phyloP scores from a whole-genome alignment of 176 grass and related monocot species.

The Musa troglodytarum region DNA sequence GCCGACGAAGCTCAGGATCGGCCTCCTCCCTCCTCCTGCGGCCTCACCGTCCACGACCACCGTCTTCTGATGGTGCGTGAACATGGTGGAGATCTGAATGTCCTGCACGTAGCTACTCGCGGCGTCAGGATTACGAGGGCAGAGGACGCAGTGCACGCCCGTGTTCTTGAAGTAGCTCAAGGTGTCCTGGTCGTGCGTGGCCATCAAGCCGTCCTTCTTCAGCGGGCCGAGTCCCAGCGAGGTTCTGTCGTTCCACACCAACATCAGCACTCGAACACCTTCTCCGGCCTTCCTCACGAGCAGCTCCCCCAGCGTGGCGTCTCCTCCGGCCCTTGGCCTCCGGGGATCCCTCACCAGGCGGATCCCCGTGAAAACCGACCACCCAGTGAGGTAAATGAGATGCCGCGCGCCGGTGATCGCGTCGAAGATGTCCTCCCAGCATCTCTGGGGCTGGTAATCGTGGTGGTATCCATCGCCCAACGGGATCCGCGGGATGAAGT shows the following conservation, averaged over 20 bases:
- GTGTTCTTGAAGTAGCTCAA: conserved; percentile 35
- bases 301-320: conserved; percentile 52
- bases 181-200: conserved; percentile 80
- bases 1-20: conserved; percentile 43
- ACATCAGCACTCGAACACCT: conserved; percentile 57
- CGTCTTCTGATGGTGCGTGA: conserved; percentile 92
- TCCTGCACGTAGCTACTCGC: conserved; percentile 67
- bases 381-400: conserved; percentile 75
- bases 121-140: conserved; percentile 56
- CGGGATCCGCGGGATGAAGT: conserved; percentile 14
- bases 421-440: conserved; percentile 87
- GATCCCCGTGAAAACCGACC: conserved; percentile 69
- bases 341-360: conserved; percentile 52
- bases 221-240: conserved; percentile 61
- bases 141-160: conserved; percentile 55
- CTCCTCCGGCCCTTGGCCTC: neutral
- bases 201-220: conserved; percentile 75
- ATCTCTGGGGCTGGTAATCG: conserved; percentile 43
- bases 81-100: conserved; percentile 54
- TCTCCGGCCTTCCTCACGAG: conserved; percentile 53
- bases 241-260: conserved; percentile 79
- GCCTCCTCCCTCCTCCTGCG: conserved; percentile 2
- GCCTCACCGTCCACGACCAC: conserved; percentile 44
- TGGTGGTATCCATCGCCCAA: neutral
- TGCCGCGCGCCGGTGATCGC: conserved; percentile 41